phyloP scores from a whole-genome alignment of 2,329 filamentous ascomycete genomes.

The Phyllachora maydis region DNA sequence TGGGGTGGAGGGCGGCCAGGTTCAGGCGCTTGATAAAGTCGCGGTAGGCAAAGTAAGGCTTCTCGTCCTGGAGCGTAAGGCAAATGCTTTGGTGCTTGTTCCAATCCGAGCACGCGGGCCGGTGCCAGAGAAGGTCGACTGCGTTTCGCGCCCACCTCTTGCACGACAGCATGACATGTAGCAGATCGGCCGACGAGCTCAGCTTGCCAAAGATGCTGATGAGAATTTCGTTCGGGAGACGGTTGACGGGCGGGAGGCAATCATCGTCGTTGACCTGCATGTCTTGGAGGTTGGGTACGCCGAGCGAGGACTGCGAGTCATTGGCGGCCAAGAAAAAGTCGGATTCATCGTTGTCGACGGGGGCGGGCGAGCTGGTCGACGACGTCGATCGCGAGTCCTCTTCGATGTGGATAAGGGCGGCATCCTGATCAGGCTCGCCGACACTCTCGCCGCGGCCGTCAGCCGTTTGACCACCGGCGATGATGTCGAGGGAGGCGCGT shows the following conservation, averaged over 20 bases:
- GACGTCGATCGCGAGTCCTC: slow-evolving; percentile 39
- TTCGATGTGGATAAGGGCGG: slow-evolving; percentile 13
- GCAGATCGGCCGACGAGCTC: slow-evolving; percentile 52
- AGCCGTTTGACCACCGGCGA: slow-evolving; percentile 4
- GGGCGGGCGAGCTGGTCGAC: slow-evolving; percentile 54
- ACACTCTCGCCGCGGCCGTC: neutral
- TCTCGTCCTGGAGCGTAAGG: slow-evolving; percentile 46
- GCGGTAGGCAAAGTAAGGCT: slow-evolving; percentile 75
- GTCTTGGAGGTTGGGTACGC: slow-evolving; percentile 57
- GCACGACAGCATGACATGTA: slow-evolving; percentile 83
- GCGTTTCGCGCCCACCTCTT: slow-evolving; percentile 84
- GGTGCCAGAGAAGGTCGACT: slow-evolving; percentile 86
- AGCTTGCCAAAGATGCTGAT: slow-evolving; percentile 84
- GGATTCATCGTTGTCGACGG: slow-evolving; percentile 72
- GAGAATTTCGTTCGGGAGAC: slow-evolving; percentile 82
- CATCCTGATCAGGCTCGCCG: slow-evolving; percentile 4
- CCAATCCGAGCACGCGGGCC: slow-evolving; percentile 80
- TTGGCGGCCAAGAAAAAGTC: slow-evolving; percentile 81
- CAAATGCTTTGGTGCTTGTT: slow-evolving; percentile 63
- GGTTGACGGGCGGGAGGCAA: slow-evolving; percentile 59
- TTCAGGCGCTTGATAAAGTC: slow-evolving; percentile 87
- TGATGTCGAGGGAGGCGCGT: slow-evolving; percentile 5
- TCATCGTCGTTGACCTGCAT: slow-evolving; percentile 49
- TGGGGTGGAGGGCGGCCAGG: slow-evolving; percentile 53
- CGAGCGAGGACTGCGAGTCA: slow-evolving; percentile 83